Conservation (phyloP, 116 monocot genomes). For the Phalaenopsis hybrid region DNA sequence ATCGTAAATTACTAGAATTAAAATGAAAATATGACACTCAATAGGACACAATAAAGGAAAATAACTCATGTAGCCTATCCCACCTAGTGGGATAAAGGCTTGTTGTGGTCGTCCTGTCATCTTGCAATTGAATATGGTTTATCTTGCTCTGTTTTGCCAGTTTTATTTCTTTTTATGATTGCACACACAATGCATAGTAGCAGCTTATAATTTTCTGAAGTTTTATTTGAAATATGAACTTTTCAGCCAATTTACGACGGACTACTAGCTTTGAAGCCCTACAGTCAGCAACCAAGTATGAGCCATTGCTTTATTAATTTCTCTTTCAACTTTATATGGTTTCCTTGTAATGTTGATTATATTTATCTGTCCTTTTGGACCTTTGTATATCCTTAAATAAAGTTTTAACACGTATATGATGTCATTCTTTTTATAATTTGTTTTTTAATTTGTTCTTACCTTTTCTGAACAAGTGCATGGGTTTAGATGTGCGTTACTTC, state of each 20-base stretch:
- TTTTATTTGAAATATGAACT: neutral
- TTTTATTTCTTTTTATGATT: neutral
- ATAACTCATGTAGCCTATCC: too few relatives aligned
- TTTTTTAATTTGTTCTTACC: neutral
- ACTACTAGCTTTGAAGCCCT: slow-evolving; percentile 90
- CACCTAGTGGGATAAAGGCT: too few relatives aligned
- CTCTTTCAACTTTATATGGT: slow-evolving; percentile 1
- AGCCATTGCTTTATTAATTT: neutral
- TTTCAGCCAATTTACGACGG: slow-evolving; percentile 78
- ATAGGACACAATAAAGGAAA: too few relatives aligned
- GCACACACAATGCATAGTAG: neutral
- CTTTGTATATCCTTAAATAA: neutral
- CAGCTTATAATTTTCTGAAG: neutral
- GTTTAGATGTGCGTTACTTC: neutral
- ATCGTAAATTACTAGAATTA: too few relatives aligned
- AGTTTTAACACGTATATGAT: neutral
- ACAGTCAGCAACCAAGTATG: slow-evolving; percentile 89
- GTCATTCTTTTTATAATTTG: neutral
- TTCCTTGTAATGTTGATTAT: neutral
- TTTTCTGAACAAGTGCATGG: neutral
- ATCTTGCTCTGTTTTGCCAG: neutral
- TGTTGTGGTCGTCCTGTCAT: too few relatives aligned
- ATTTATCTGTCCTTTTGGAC: neutral
- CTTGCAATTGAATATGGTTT: neutral
- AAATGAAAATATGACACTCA: too few relatives aligned